Evolutionary conservation across 225 moss, liverwort and hornwort genomes (phyloP).

Genomic region (Marchantia paleacea): DNA sequence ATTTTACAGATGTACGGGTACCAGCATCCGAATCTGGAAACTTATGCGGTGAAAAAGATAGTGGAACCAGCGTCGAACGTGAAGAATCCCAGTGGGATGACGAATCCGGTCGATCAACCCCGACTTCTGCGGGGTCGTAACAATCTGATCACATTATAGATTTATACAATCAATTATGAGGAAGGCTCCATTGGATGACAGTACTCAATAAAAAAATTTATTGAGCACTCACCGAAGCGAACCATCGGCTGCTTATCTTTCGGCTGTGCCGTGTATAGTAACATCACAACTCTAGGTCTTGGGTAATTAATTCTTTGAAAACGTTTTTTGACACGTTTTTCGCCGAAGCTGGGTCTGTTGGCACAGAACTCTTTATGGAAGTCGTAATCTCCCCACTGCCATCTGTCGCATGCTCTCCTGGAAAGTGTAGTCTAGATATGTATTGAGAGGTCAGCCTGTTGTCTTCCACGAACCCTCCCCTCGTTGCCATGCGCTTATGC

Average conservation of each 20-base stretch:
- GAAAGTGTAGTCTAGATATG: constrained; percentile 1
- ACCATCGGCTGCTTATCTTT: not conserved
- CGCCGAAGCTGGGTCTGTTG: constrained; percentile 9
- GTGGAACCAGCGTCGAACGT: constrained; percentile 10
- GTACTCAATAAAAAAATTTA: not conserved
- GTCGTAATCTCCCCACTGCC: not conserved
- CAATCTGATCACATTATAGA: constrained; percentile 18
- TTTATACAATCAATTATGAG: not conserved
- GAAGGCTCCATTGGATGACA: not conserved
- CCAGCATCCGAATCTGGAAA: constrained; percentile 16
- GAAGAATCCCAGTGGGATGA: constrained; percentile 21
- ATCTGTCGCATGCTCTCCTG: constrained; percentile 13
- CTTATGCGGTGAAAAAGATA: constrained; percentile 21
- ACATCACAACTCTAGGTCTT: constrained; percentile 13
- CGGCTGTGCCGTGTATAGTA: constrained; percentile 23
- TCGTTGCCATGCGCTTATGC: not conserved
- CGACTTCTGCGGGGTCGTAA: constrained; percentile 21
- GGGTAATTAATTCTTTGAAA: constrained; percentile 22
- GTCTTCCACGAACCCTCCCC: not conserved
- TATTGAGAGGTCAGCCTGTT: not conserved
- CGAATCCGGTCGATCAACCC: constrained; percentile 18
- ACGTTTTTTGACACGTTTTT: constrained; percentile 12
- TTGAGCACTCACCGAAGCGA: constrained; percentile 11
- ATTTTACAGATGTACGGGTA: constrained; percentile 22
- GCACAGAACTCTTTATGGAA: not conserved